Conservation (phyloP, 768 basidiomycete genomes). For the Lentinula sp. region DNA sequence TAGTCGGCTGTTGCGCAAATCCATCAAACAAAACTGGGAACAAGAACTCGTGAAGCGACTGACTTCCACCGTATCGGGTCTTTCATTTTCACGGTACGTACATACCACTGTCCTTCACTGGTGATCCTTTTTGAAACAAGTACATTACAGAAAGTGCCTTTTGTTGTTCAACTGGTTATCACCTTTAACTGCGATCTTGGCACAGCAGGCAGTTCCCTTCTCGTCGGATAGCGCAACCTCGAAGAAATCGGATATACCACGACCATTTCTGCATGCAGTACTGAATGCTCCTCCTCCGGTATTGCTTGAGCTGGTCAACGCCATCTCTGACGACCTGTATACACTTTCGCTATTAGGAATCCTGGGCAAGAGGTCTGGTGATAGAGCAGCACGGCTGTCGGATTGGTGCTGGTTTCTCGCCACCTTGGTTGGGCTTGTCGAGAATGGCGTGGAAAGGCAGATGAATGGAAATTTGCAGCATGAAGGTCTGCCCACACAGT, state of each 20-base stretch:
- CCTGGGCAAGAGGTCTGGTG: slow-evolving; percentile 56
- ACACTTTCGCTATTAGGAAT: slow-evolving; percentile 72
- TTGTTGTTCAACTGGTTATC: slow-evolving; percentile 82
- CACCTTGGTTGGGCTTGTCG: slow-evolving; percentile 75
- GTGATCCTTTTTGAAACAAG: not conserved
- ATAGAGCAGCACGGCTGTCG: slow-evolving; percentile 66
- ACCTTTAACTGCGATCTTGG: slow-evolving; percentile 65
- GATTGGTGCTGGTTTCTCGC: slow-evolving; percentile 86
- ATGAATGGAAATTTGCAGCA: slow-evolving; percentile 60
- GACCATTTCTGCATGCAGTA: slow-evolving; percentile 67
- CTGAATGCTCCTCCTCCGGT: slow-evolving; percentile 80
- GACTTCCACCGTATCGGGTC: slow-evolving; percentile 52
- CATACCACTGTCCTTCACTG: not conserved
- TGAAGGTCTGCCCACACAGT: slow-evolving; percentile 41
- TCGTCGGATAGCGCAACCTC: slow-evolving; percentile 36
- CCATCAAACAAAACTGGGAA: slow-evolving; percentile 47
- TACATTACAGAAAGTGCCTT: slow-evolving; percentile 58
- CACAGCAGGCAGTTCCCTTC: slow-evolving; percentile 64
- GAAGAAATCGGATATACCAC: slow-evolving; percentile 30
- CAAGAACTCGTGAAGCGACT: slow-evolving; percentile 53
- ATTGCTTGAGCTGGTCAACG: slow-evolving; percentile 70
- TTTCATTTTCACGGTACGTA: slow-evolving; percentile 69
- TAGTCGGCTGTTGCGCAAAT: slow-evolving; percentile 40
- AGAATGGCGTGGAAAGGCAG: slow-evolving; percentile 75
- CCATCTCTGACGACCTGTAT: slow-evolving; percentile 70